Percentiles rank a stretch among this genome's conserved stretches.
phyloP scores from a whole-genome alignment of 805 yeast genomes.

The Pichia gijzeniarum region DNA sequence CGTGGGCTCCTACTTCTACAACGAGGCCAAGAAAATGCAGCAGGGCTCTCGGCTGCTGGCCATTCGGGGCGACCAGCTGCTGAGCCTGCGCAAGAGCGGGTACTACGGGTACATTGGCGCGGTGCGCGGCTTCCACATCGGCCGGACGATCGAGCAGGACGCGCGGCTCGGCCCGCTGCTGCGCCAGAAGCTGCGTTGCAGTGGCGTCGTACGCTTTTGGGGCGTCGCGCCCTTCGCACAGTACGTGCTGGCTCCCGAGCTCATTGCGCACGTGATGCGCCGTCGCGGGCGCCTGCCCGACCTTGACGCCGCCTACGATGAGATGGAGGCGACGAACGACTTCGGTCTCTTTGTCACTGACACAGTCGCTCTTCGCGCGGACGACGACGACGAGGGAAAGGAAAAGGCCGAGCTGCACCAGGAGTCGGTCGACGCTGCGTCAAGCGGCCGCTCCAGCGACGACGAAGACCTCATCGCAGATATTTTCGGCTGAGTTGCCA shows the following conservation, averaged over 20 bases:
- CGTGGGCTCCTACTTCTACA: conserved; percentile 42
- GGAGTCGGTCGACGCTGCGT: too few species aligned
- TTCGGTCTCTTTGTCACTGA: conserved; percentile 33
- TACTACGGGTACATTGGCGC: conserved; percentile 62
- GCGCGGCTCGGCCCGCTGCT: conserved; percentile 30
- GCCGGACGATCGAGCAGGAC: conserved; percentile 33
- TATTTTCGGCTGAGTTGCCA: conserved; percentile 2
- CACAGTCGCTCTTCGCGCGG: conserved; percentile 8
- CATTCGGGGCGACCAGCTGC: conserved; percentile 42
- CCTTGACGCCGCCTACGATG: conserved; percentile 39
- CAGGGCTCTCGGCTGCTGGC: conserved; percentile 35
- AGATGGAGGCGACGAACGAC: conserved; percentile 39
- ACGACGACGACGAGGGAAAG: not conserved
- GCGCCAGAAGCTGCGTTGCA: conserved; percentile 23
- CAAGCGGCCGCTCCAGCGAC: too few species aligned
- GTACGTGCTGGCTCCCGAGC: conserved; percentile 59
- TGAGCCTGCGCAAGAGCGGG: conserved; percentile 37
- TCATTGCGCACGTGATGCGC: conserved; percentile 44
- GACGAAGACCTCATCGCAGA: not conserved
- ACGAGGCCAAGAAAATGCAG: conserved; percentile 39
- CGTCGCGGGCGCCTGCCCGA: conserved; percentile 35
- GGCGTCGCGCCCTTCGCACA: conserved; percentile 47
- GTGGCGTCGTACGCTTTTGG: conserved; percentile 54
- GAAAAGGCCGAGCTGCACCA: too few species aligned
- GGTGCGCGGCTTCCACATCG: conserved; percentile 47